Evolutionary conservation across 1,284 basidiomycete species (phyloP), one percentile per base, ranked within the genome.

Genomic region (Malassezia globosa): DNA sequence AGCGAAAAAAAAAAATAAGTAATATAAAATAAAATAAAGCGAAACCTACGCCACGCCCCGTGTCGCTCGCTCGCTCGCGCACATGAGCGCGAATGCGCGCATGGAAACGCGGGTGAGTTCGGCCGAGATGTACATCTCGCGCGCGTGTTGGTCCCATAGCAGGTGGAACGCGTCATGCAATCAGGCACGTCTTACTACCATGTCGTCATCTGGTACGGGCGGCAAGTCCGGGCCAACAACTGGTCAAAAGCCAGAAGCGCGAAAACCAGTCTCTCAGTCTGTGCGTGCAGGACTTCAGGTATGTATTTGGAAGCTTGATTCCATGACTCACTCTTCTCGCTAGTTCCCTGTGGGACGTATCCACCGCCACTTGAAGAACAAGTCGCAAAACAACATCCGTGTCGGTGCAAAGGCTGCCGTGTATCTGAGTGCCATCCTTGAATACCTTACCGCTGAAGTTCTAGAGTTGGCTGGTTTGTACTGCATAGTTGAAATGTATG

Each of bases 271-370:
- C 16, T 53, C 51, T 27, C 51, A 47, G 38, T 48, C 45, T 10
- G 51, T 53, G 26, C 51, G 45, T 37, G 45, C 45, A 4, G 45
- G 51, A 24, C 40, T 48, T 5, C 54, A 52, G 42, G 42, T 55
- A 41, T 16, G 47, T 49, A 5, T 25, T 6, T 26, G 37, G 25
- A 36, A 14, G 18, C 39, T 41, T n/a, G n/a, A n/a, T n/a, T n/a
- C n/a, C n/a, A n/a, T n/a, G n/a, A n/a, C n/a, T n/a, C n/a, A n/a
- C n/a, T n/a, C n/a, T n/a, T n/a, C 26, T 29, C 23, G 34, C 22
- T 56, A 87, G 85, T 88, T 89, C 72, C 86, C 87, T 38, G 87
- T 89, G 35, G 87, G 87, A 37, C 86, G 87, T 84, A 86, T 90
- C 51, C 87, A 89, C 73, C 83, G 90, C 75, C 92, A 92, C 76